Conservation (phyloP, 225 moss, liverwort and hornwort species). For the Pleurozium schreberi region DNA sequence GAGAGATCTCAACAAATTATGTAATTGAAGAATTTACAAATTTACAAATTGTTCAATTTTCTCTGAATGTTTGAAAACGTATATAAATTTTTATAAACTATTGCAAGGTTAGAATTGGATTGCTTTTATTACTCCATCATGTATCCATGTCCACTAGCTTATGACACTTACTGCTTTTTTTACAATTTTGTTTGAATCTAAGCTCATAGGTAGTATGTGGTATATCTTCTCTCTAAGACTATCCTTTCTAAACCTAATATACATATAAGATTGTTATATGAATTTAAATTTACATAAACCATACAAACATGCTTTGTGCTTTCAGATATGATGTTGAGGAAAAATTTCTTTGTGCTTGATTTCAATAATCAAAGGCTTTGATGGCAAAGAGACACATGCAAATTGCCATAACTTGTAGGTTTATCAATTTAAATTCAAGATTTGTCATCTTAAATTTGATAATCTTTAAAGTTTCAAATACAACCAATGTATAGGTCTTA, state of each 20-base stretch:
- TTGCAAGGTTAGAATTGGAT: neutral
- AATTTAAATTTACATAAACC: neutral
- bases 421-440: neutral
- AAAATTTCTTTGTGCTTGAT: neutral
- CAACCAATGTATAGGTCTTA: neutral
- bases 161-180: neutral
- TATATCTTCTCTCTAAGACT: neutral
- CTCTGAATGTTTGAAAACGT: neutral
- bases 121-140: neutral
- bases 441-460: neutral
- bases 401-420: neutral
- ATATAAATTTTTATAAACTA: neutral
- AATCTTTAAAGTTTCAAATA: neutral
- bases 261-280: too few relatives aligned
- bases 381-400: neutral
- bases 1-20: neutral
- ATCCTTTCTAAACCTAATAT: neutral
- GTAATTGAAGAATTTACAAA: neutral
- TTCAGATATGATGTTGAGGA: neutral
- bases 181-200: neutral
- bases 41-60: neutral
- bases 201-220: too few relatives aligned
- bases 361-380: neutral
- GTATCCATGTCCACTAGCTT: too few relatives aligned
- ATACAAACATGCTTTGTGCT: neutral